phyloP scores from a whole-genome alignment of 2,329 filamentous ascomycete genomes.

The Colletotrichum australisinense region DNA sequence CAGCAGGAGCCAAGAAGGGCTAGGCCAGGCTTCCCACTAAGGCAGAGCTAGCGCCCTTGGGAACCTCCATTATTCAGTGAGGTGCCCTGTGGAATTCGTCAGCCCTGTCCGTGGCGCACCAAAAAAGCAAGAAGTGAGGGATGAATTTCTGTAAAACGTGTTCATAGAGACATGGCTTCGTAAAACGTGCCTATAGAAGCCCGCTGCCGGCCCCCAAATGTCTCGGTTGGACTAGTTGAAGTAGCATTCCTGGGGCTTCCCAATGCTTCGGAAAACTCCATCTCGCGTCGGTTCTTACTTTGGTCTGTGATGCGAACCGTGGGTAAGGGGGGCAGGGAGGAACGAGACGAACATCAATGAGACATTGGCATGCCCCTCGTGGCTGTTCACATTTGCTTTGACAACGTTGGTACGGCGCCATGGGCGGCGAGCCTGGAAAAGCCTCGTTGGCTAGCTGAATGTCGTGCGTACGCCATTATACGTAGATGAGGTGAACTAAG shows the following conservation, averaged over 20 bases:
- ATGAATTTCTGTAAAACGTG: neutral
- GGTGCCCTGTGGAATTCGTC: slow-evolving; percentile 17
- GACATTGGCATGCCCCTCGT: neutral
- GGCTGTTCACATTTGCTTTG: neutral
- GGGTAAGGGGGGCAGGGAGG: neutral
- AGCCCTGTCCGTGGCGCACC: neutral
- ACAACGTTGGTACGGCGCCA: neutral
- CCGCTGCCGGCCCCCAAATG: neutral
- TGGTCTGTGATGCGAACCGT: neutral
- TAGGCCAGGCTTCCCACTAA: neutral
- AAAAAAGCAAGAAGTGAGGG: neutral
- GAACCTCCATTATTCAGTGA: neutral
- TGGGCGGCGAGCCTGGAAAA: neutral
- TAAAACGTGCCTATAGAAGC: slow-evolving; percentile 2
- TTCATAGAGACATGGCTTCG: neutral
- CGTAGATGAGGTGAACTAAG: neutral
- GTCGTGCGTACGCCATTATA: neutral
- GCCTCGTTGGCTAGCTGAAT: slow-evolving; percentile 5
- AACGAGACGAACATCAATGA: neutral
- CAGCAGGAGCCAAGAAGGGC: neutral
- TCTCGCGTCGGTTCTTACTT: neutral
- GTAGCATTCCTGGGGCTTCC: neutral
- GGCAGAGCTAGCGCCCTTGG: neutral
- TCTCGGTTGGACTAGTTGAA: neutral
- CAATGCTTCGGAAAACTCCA: neutral